A percentile compares a stretch with the other conserved stretches of the same genome.
Conservation (phyloP, 257 asterid species). For the Nemophila menziesii region DNA sequence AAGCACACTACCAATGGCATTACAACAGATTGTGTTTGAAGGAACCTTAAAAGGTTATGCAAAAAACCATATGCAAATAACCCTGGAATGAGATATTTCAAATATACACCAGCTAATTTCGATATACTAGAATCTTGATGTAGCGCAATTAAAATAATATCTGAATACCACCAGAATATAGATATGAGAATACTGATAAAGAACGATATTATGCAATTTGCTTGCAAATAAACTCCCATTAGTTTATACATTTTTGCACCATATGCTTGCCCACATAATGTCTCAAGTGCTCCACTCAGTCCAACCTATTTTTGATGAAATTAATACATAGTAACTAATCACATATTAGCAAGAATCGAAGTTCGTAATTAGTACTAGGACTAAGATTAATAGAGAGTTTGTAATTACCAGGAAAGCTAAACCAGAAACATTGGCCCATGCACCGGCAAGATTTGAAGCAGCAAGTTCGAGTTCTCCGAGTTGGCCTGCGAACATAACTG, state of each 20-base stretch:
- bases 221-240: constrained; percentile 61
- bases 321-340: too few relatives aligned
- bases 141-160: constrained; percentile 24
- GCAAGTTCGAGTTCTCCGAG: constrained; percentile 67
- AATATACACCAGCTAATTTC: constrained; percentile 37
- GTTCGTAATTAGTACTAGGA: too few relatives aligned
- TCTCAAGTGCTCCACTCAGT: constrained; percentile 74
- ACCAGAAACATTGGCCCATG: constrained; percentile 68
- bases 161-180: constrained; percentile 55
- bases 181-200: constrained; percentile 24
- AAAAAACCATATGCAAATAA: constrained; percentile 52
- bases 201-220: constrained; percentile 48
- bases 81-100: constrained; percentile 55
- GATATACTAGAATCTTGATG: constrained; percentile 55
- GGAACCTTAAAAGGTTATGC: constrained; percentile 54
- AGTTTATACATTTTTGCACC: constrained; percentile 47
- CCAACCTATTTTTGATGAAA: too few relatives aligned
- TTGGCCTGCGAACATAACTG: constrained; percentile 88
- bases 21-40: constrained; percentile 56
- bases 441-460: constrained; percentile 53
- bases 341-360: too few relatives aligned
- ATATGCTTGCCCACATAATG: constrained; percentile 73
- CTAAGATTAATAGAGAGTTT: too few relatives aligned
- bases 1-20: constrained; percentile 47
- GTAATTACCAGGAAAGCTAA: constrained; percentile 47